Conservation (phyloP, 345 rosid genomes). For the Brassica carinata region DNA sequence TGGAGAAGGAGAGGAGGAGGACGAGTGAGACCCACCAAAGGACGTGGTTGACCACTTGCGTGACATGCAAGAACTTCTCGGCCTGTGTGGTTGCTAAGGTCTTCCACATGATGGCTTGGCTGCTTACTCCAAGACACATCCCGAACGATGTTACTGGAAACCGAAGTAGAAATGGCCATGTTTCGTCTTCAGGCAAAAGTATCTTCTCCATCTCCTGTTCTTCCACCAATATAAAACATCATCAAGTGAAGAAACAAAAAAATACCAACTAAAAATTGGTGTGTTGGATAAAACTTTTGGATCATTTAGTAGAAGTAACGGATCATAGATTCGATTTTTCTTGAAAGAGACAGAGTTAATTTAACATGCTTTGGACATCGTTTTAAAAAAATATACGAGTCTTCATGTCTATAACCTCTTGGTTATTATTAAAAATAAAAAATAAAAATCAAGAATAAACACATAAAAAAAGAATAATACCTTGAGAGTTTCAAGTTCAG, state of each 20-base stretch:
- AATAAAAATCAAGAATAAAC: background rate
- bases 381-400: background rate
- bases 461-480: slow-evolving; percentile 34
- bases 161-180: slow-evolving; percentile 90
- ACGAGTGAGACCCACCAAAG: slow-evolving; percentile 72
- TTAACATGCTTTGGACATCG: background rate
- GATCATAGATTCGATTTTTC: background rate
- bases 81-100: slow-evolving; percentile 63
- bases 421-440: background rate
- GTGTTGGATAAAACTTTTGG: background rate
- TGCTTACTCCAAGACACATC: slow-evolving; percentile 88
- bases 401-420: background rate
- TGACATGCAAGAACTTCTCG: slow-evolving; percentile 69
- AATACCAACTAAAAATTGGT: background rate
- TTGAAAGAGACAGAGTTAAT: background rate
- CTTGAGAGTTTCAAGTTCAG: slow-evolving; percentile 82
- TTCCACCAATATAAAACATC: background rate
- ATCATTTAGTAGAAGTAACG: background rate
- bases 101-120: slow-evolving; percentile 95
- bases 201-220: slow-evolving; percentile 69
- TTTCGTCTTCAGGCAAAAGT: slow-evolving; percentile 73
- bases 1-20: slow-evolving; percentile 50
- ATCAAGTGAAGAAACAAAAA: background rate
- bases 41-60: slow-evolving; percentile 44
- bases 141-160: slow-evolving; percentile 78